Evolutionary conservation across 2,329 filamentous ascomycete species (phyloP).

Genomic region (Tolypocladium tropicale): DNA sequence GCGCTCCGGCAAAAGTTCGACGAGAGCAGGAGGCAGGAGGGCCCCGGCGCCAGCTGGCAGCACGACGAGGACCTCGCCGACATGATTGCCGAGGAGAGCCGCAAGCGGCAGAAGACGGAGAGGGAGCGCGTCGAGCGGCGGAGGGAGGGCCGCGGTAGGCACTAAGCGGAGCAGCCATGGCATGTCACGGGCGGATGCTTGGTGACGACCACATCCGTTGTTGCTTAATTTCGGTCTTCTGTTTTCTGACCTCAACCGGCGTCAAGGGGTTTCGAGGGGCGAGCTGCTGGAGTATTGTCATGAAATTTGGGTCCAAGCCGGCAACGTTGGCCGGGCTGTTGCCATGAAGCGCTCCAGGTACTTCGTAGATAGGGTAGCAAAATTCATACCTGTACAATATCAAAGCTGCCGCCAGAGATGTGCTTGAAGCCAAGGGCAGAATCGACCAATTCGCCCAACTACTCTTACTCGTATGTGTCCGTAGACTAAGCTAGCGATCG

Average conservation of each 20-base stretch:
- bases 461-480: no score
- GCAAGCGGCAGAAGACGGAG: constrained; percentile 83
- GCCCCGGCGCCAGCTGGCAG: constrained; percentile 57
- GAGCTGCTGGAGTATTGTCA: neutral
- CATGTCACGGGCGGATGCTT: neutral
- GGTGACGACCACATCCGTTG: neutral
- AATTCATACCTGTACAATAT: neutral
- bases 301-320: neutral
- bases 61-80: constrained; percentile 83
- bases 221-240: neutral
- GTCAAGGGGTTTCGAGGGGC: neutral
- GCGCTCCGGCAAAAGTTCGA: constrained; percentile 76
- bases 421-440: no score
- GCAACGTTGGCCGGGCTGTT: neutral
- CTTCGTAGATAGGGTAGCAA: neutral
- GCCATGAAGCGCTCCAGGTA: neutral
- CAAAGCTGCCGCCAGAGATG: neutral
- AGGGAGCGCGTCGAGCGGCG: constrained; percentile 64
- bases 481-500: neutral
- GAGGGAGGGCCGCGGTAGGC: constrained; percentile 43
- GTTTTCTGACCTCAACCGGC: neutral
- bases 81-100: constrained; percentile 89
- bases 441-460: neutral
- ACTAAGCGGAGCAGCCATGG: constrained; percentile 17
- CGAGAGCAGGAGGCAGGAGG: constrained; percentile 54